Percentiles rank a stretch among this genome's conserved stretches.
These are phyloP conservation scores for Tephrocybe sp. DNA, from an alignment of 768 basidiomycete genomes.

Conservation along the genomic window DNA sequence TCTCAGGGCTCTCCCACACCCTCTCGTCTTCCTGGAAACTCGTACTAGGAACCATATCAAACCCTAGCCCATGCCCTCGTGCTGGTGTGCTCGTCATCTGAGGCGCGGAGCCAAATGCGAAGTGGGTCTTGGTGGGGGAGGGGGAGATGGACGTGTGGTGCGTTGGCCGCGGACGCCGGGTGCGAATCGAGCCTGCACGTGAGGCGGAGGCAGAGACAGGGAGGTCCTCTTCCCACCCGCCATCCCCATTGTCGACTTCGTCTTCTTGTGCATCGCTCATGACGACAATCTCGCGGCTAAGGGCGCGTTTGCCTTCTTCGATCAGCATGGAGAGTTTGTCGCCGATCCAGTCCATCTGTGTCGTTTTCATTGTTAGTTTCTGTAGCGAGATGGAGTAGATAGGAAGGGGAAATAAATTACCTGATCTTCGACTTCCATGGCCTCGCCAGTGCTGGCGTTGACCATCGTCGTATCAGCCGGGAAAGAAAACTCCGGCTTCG, in stretches of 20 bases:
- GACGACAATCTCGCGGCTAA: slow-evolving; percentile 77
- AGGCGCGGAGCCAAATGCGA: slow-evolving; percentile 10
- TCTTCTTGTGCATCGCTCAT: slow-evolving; percentile 75
- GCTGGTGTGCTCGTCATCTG: slow-evolving; percentile 16
- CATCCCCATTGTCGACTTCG: slow-evolving; percentile 74
- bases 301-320: slow-evolving; percentile 75
- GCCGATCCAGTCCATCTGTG: slow-evolving; percentile 83
- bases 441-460: too few relatives aligned
- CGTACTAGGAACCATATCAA: slow-evolving; percentile 17
- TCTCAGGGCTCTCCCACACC: slow-evolving; percentile 62
- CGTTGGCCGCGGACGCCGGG: background rate
- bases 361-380: background rate
- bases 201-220: slow-evolving; percentile 14
- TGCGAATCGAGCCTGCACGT: slow-evolving; percentile 25
- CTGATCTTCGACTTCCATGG: slow-evolving; percentile 44
- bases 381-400: background rate
- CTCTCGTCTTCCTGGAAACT: slow-evolving; percentile 44
- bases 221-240: slow-evolving; percentile 70
- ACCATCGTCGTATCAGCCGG: background rate
- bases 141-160: slow-evolving; percentile 24
- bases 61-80: slow-evolving; percentile 27
- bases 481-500: slow-evolving; percentile 46
- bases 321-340: slow-evolving; percentile 69
- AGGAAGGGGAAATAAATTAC: slow-evolving; percentile 24
- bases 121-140: slow-evolving; percentile 16